phyloP scores from a whole-genome alignment of 345 rosid genomes.

The Hevea brasiliensis region DNA sequence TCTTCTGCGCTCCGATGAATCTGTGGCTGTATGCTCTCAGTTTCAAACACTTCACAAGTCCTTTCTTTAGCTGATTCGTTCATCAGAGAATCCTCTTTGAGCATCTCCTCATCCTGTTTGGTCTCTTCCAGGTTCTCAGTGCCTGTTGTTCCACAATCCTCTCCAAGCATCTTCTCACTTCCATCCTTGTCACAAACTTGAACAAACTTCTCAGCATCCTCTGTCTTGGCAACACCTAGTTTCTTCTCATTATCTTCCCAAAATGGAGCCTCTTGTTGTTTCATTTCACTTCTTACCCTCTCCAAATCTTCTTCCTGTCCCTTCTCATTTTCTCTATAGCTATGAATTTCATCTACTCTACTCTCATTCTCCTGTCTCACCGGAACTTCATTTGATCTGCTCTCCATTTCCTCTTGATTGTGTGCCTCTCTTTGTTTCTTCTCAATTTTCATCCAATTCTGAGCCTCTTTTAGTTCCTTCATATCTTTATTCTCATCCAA shows the following conservation, averaged over 20 bases:
- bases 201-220: conserved; percentile 10
- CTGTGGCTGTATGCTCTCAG: conserved; percentile 30
- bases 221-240: conserved; percentile 16
- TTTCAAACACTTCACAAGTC: background rate
- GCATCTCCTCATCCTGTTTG: conserved; percentile 20
- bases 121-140: conserved; percentile 10
- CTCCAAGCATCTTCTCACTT: conserved; percentile 14
- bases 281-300: conserved; percentile 17
- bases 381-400: conserved; percentile 20
- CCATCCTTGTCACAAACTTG: conserved; percentile 16
- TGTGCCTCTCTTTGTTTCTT: conserved; percentile 20
- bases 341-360: conserved; percentile 20
- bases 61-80: conserved; percentile 16
- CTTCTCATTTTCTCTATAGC: conserved; percentile 22
- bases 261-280: conserved; percentile 17
- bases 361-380: conserved; percentile 26
- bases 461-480: conserved; percentile 20
- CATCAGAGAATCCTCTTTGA: conserved; percentile 13
- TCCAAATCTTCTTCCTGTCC: conserved; percentile 31
- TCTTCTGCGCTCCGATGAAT: conserved; percentile 37
- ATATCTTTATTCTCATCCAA: conserved; percentile 17
- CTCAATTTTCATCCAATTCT: conserved; percentile 12
- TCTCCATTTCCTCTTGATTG: conserved; percentile 27
- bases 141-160: conserved; percentile 16
- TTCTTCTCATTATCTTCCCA: conserved; percentile 29